Conservation (phyloP, 1,139 yeast species). For the Candida sp. region DNA sequence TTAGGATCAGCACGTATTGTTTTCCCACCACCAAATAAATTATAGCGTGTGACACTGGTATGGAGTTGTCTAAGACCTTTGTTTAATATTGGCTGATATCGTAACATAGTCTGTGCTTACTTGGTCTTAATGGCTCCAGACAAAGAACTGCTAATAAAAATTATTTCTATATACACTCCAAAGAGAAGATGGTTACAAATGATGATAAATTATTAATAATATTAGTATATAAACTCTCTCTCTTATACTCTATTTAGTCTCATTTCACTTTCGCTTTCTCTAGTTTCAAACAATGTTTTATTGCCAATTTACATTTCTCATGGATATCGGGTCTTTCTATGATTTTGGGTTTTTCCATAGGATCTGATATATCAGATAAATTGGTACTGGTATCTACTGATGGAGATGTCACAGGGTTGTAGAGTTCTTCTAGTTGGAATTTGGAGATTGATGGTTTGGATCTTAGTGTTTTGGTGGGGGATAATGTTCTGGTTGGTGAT, state of each 20-base stretch:
- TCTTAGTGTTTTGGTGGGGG: slow-evolving; percentile 12
- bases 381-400: slow-evolving; percentile 3
- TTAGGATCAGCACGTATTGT: slow-evolving; percentile 3
- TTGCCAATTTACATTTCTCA: slow-evolving; percentile 26
- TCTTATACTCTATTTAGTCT: too few species aligned
- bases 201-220: too few species aligned
- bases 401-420: slow-evolving; percentile 22
- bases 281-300: slow-evolving; percentile 17
- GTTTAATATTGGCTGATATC: not conserved
- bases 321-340: slow-evolving; percentile 14
- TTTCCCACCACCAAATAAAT: slow-evolving; percentile 23
- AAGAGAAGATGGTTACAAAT: too few species aligned
- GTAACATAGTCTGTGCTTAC: not conserved
- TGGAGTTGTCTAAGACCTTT: not conserved
- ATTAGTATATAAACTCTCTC: too few species aligned
- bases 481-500: slow-evolving; percentile 9
- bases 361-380: slow-evolving; percentile 1
- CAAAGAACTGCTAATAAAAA: not conserved
- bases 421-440: slow-evolving; percentile 20
- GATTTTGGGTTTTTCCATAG: not conserved
- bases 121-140: too few species aligned
- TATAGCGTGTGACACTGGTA: slow-evolving; percentile 1
- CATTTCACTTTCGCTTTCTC: slow-evolving; percentile 11
- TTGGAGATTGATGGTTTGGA: slow-evolving; percentile 22
- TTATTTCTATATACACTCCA: not conserved